These are phyloP conservation scores for Ochetophila trinervis DNA, from an alignment of 306 rosid genomes.

Conservation along the genomic window DNA sequence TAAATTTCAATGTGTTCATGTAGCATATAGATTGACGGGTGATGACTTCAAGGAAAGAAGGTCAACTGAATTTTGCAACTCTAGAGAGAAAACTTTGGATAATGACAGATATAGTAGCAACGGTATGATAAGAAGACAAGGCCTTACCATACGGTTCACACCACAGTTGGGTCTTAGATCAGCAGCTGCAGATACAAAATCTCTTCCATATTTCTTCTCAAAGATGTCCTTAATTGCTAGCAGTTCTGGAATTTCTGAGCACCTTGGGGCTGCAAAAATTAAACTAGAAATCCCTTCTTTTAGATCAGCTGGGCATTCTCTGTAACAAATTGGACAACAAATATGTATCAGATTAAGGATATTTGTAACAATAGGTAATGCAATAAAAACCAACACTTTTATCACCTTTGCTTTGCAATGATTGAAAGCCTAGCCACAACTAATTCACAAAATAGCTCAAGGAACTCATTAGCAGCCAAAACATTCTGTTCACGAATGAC, in stretches of 20 bases:
- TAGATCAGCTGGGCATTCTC: conserved; percentile 94
- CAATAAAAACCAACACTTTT: not conserved
- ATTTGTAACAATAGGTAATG: not conserved
- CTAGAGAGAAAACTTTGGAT: not conserved
- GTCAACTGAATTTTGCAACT: not conserved
- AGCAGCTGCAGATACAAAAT: conserved; percentile 89
- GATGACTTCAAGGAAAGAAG: not conserved
- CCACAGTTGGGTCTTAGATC: conserved; percentile 87
- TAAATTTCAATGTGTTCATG: too few species aligned
- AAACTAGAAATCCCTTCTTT: conserved; percentile 93
- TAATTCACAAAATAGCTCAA: conserved; percentile 90
- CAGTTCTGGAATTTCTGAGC: conserved; percentile 94
- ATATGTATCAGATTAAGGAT: conserved; percentile 11
- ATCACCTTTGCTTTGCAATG: conserved; percentile 83
- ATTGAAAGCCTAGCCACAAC: conserved; percentile 78
- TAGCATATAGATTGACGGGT: too few species aligned
- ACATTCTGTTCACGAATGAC: conserved; percentile 94
- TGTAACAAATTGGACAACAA: conserved; percentile 32
- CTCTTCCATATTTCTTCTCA: conserved; percentile 92
- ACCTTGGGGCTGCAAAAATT: conserved; percentile 89
- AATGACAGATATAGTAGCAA: not conserved
- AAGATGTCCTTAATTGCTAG: conserved; percentile 59
- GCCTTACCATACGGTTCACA: conserved; percentile 76
- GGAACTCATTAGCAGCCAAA: conserved; percentile 88
- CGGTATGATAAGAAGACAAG: not conserved